phyloP scores from a whole-genome alignment of 2,329 filamentous ascomycete species.

The Penicillium sp. region DNA sequence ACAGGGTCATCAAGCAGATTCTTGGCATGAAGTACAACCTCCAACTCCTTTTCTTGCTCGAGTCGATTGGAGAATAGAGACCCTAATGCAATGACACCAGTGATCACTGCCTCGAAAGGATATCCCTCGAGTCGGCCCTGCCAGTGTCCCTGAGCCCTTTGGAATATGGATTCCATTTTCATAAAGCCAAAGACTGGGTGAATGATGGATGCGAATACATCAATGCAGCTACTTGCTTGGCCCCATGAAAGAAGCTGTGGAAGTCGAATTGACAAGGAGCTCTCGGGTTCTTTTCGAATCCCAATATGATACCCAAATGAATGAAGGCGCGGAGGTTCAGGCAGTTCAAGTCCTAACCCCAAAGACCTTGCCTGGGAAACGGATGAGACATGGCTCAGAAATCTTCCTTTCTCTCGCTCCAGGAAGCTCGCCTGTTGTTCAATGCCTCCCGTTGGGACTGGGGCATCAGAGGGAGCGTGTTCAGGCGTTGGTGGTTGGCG shows the following conservation, averaged over 20 bases:
- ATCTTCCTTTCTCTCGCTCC: neutral
- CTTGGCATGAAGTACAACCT: constrained; percentile 39
- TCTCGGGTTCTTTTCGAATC: constrained; percentile 30
- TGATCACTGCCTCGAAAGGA: constrained; percentile 35
- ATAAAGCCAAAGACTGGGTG: constrained; percentile 37
- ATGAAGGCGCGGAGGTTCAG: constrained; percentile 37
- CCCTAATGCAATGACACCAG: constrained; percentile 34
- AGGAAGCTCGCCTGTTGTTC: neutral
- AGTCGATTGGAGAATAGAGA: constrained; percentile 32
- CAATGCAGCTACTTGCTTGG: constrained; percentile 27
- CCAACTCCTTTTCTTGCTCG: constrained; percentile 26
- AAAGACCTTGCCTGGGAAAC: constrained; percentile 24
- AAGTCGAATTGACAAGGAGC: constrained; percentile 23
- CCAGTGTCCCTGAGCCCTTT: constrained; percentile 34
- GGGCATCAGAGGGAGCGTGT: neutral
- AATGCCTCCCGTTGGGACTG: neutral
- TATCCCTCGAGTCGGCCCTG: constrained; percentile 20
- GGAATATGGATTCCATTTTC: constrained; percentile 26
- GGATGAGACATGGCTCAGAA: neutral
- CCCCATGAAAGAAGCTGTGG: constrained; percentile 26
- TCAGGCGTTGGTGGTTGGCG: neutral
- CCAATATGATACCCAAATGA: constrained; percentile 41
- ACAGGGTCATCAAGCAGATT: constrained; percentile 44
- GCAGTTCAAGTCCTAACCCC: constrained; percentile 33
- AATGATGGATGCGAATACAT: constrained; percentile 31